phyloP scores from a whole-genome alignment of 192 early-diverging fungal genomes.

The Podila horticola region DNA sequence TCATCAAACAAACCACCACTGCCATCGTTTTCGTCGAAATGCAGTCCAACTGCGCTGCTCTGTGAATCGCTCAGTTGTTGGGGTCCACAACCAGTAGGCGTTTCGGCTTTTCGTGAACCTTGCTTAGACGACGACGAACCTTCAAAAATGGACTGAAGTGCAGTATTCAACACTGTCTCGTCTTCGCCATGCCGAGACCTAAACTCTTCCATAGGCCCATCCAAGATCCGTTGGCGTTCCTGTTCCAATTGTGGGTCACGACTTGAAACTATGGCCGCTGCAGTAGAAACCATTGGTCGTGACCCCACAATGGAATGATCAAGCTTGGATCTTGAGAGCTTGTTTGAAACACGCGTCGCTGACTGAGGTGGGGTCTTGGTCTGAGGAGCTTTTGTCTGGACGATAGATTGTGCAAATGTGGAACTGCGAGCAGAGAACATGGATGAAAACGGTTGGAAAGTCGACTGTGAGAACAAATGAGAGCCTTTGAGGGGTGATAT shows the following conservation, averaged over 20 bases:
- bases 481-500: constrained; percentile 27
- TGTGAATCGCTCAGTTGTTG: neutral
- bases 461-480: neutral
- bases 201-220: constrained; percentile 9
- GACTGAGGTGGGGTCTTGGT: no score
- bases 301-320: neutral
- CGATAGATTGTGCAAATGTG: no score
- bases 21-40: neutral
- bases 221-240: constrained; percentile 6
- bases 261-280: neutral
- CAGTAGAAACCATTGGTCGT: neutral
- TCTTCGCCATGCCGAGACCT: constrained; percentile 16
- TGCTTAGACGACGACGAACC: neutral
- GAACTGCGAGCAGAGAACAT: neutral
- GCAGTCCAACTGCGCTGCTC: neutral
- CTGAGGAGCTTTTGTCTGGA: no score
- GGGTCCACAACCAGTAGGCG: neutral
- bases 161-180: constrained; percentile 27
- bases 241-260: neutral
- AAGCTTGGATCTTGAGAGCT: neutral
- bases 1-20: constrained; percentile 40
- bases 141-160: constrained; percentile 35
- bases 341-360: neutral
- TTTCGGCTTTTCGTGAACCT: neutral
- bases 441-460: neutral